Base-by-base conservation (phyloP, 768 basidiomycete species). In the Pisolithus microcarpus region DNA sequence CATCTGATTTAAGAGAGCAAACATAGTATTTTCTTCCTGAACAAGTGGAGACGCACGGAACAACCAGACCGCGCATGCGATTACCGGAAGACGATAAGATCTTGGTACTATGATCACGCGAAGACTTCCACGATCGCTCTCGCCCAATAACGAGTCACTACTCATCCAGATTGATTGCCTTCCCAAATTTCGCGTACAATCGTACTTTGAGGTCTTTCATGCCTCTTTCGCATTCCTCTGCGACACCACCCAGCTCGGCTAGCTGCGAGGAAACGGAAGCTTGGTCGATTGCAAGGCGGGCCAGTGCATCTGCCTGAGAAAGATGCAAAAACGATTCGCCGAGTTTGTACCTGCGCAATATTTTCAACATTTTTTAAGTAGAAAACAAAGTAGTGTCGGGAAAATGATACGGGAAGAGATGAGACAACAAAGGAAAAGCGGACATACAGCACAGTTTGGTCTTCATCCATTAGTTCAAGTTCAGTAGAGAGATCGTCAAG, bases 101-200 rank as follows among this genome's bases (percentile, higher is more conserved):
- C n/a, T n/a, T n/a, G n/a, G n/a, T n/a, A n/a, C n/a, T n/a, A n/a
- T n/a, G n/a, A n/a, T n/a, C n/a, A n/a, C n/a, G n/a, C n/a, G n/a
- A n/a, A n/a, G n/a, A 15, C 34, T 11, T 34, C 30, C 10, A 13
- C 11, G 11, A 15, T 15, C 5, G 34, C 34, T 34, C 34, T 15
- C 13, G 34, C 5, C 34, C 34, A 34, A 11, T 15, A 13, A 13
- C 15, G 18, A 26, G 26, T 34, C 34, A 16, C 48, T 62, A 87
- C 62, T 88, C 89, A 65, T 95, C 92, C 43, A 96, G 78, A 66
- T 96, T 96, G 68, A 95, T 95, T 37, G 92, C 87, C 38, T 77
- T 81, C 18, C 93, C 93, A 64, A 97, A 97, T 69, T 93, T 94
- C 24, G 88, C 89, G 61, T 96, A 96, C 49, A 93, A 63, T 0